Base-by-base conservation (phyloP, 257 asterid genomes). In the Eustoma russellianum region DNA sequence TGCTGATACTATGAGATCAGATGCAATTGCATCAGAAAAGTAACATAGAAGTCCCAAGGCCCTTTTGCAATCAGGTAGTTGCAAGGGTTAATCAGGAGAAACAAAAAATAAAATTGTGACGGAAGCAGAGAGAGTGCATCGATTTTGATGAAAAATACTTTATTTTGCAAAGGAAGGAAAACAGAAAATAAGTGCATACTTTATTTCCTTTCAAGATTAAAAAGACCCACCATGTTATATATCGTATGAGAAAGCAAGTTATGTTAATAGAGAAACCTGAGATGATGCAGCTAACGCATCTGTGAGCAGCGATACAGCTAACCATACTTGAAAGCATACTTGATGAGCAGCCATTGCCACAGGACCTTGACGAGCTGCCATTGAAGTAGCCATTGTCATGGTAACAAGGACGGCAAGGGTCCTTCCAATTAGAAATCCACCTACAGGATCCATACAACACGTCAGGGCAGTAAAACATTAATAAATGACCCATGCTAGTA, bases 351-450 rank as follows among this genome's bases (percentile, higher is more conserved):
- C 96, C 96, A 87, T 87, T 33, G 96, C 92, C 19, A 79, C 56
- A 34, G 98, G 77, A 54, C 98, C 98, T 70, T 87, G 96, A 52
- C 96, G 96, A 66, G 98, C 95, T 55, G 98, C 98, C 98, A 91
- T 84, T 64, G 96, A 80, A 64, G 98, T 77, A 52, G 77, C 96
- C 43, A 87, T 81, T 41, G 95, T 84, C 94, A 79, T 65, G 33
- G 95, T 87, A 69, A 85, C 33, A 30, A 91, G 95, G 69, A 82
- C 89, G 63, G 98, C 71, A 59, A 91, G 87, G 64, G 98, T 91
- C 66, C 98, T 79, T 67, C 96, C 96, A 61, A 91, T 77, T 3
- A 87, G 94, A 69, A 87, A 82, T 48, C 95, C 95, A 77, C 98
- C 96, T 90, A 67, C 52, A 64, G 24, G 55, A 68, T 19, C 64